Percentiles rank a stretch among this genome's conserved stretches.
phyloP scores from a whole-genome alignment of 2,329 filamentous ascomycete species.

The Microascus cirrosus region DNA sequence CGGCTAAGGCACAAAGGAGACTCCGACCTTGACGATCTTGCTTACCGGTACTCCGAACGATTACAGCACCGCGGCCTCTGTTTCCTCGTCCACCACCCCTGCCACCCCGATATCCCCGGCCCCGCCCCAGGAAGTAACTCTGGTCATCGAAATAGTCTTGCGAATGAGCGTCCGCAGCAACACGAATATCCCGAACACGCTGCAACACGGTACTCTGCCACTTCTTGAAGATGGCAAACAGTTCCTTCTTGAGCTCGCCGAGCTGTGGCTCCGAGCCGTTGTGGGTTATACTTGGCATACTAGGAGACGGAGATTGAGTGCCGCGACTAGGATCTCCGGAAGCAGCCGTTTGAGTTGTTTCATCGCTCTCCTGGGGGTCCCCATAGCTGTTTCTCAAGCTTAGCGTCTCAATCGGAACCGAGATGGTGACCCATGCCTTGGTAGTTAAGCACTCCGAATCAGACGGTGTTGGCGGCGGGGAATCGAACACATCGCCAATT shows the following conservation, averaged over 20 bases:
- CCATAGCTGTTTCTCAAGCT: not conserved
- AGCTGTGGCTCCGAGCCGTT: conserved; percentile 25
- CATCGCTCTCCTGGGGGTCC: conserved; percentile 20
- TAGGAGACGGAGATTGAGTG: not conserved
- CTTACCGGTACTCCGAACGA: conserved; percentile 13
- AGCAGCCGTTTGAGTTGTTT: not conserved
- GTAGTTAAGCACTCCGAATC: conserved; percentile 15
- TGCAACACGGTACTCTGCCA: conserved; percentile 65
- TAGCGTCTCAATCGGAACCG: not conserved
- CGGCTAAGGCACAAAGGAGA: not conserved
- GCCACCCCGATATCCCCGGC: conserved; percentile 10
- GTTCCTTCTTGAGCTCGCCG: conserved; percentile 57
- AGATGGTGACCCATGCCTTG: conserved; percentile 18
- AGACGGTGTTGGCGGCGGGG: conserved; percentile 22
- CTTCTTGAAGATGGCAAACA: conserved; percentile 62
- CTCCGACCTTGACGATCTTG: not conserved
- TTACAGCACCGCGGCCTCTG: conserved; percentile 8
- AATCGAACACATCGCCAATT: conserved; percentile 40
- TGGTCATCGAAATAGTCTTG: not conserved
- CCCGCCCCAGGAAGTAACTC: not conserved
- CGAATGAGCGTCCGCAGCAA: conserved; percentile 24
- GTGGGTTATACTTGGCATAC: not conserved
- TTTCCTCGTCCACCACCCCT: conserved; percentile 20
- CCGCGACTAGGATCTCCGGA: not conserved
- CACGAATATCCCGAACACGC: conserved; percentile 58